Conservation (phyloP, 2,329 filamentous ascomycete species). For the Alternaria rosae region DNA sequence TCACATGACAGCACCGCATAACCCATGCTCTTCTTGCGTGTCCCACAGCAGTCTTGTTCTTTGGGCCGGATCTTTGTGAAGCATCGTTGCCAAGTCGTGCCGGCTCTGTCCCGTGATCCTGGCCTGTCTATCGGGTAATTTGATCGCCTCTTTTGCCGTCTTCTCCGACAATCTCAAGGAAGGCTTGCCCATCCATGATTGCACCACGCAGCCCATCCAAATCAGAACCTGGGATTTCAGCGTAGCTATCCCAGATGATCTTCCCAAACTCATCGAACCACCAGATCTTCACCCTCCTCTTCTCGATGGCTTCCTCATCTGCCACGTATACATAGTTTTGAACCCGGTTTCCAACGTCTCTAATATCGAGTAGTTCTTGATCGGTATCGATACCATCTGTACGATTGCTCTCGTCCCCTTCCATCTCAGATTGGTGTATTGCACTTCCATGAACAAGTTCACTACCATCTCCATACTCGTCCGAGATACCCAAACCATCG, state of each 20-base stretch:
- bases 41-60: not conserved
- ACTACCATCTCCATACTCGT: not conserved
- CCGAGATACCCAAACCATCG: not conserved
- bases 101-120: not conserved
- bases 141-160: not conserved
- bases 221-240: not conserved
- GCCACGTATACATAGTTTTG: not conserved
- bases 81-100: not conserved
- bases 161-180: not conserved
- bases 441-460: not conserved
- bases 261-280: constrained; percentile 2
- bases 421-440: not conserved
- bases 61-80: no score
- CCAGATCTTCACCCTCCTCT: not conserved
- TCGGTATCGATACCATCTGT: not conserved
- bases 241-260: not conserved
- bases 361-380: not conserved
- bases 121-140: not conserved
- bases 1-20: constrained; percentile 5
- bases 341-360: not conserved
- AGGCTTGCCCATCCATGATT: not conserved
- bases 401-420: not conserved
- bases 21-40: not conserved
- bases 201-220: not conserved
- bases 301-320: not conserved